These are phyloP conservation scores for Amanita inopinata DNA, from an alignment of 768 basidiomycete genomes.

Conservation along the genomic window DNA sequence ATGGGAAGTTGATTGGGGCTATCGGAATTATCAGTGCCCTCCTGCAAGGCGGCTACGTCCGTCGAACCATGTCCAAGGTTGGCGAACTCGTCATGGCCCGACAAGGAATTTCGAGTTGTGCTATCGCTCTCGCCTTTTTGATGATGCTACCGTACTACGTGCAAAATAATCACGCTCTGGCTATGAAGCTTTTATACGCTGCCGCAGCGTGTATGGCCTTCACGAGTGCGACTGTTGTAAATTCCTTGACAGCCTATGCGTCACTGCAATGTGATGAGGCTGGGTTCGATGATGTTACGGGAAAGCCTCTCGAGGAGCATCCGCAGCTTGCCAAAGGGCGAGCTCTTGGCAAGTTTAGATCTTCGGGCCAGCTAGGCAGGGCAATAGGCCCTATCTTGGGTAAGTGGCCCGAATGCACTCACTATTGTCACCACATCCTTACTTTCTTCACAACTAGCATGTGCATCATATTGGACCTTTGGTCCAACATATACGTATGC, in stretches of 20 bases:
- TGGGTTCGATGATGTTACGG: constrained; percentile 41
- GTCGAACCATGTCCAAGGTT: constrained; percentile 61
- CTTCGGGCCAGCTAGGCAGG: constrained; percentile 89
- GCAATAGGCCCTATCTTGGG: constrained; percentile 90
- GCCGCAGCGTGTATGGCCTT: constrained; percentile 84
- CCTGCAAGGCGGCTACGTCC: constrained; percentile 91
- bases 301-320: constrained; percentile 44
- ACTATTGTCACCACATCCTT: constrained; percentile 15
- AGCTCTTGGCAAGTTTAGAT: constrained; percentile 79
- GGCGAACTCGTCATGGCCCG: constrained; percentile 81
- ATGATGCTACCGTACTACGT: constrained; percentile 56
- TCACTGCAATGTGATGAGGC: constrained; percentile 84
- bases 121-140: constrained; percentile 59
- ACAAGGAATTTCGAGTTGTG: constrained; percentile 68
- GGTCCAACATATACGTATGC: constrained; percentile 74
- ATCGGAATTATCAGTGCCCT: constrained; percentile 88
- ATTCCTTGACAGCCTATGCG: constrained; percentile 82
- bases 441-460: constrained; percentile 40
- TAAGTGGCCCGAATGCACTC: constrained; percentile 21
- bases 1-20: constrained; percentile 73
- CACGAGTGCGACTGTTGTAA: constrained; percentile 94
- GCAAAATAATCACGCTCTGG: constrained; percentile 28
- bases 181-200: constrained; percentile 46
- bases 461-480: constrained; percentile 83
- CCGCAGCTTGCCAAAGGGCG: constrained; percentile 74